Conservation (phyloP, 1,284 basidiomycete species). For the Sphagnurus paluster region DNA sequence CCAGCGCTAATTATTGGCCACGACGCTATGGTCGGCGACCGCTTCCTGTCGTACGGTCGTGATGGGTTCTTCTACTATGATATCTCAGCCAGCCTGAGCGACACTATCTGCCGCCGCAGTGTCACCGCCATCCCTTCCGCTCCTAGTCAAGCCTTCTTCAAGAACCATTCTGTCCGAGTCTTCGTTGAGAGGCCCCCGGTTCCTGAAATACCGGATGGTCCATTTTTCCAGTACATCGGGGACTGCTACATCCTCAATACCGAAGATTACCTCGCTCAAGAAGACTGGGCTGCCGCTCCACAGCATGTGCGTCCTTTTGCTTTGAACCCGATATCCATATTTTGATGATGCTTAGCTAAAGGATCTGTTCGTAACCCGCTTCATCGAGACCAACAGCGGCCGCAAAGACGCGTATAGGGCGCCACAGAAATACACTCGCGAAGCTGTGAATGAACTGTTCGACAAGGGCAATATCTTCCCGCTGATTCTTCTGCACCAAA, state of each 20-base stretch:
- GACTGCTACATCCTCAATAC: slow-evolving; percentile 19
- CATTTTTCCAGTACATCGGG: slow-evolving; percentile 16
- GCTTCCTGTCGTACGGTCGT: slow-evolving; percentile 3
- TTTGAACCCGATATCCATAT: background rate
- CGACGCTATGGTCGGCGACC: slow-evolving; percentile 12
- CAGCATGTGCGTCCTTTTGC: slow-evolving; percentile 8
- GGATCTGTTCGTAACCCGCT: slow-evolving; percentile 13
- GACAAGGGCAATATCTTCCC: slow-evolving; percentile 12
- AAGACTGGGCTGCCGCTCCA: slow-evolving; percentile 9
- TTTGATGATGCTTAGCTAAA: slow-evolving; percentile 10
- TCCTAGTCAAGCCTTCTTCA: slow-evolving; percentile 8
- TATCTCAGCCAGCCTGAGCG: slow-evolving; percentile 3
- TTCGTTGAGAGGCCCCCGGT: slow-evolving; percentile 13
- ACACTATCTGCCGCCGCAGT: slow-evolving; percentile 4
- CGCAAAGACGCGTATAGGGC: slow-evolving; percentile 8
- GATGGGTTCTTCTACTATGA: slow-evolving; percentile 18
- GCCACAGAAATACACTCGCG: slow-evolving; percentile 4
- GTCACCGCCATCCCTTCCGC: slow-evolving; percentile 3
- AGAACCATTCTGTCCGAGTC: slow-evolving; percentile 16
- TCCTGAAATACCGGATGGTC: slow-evolving; percentile 7
- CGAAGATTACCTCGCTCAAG: slow-evolving; percentile 5
- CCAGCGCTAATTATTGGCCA: slow-evolving; percentile 13
- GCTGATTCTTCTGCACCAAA: slow-evolving; percentile 6
- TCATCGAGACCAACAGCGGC: slow-evolving; percentile 7
- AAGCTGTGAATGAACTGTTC: slow-evolving; percentile 9